Evolutionary conservation across 78 protist species (phyloP).

Genomic region (Emiliania huxleyi): DNA sequence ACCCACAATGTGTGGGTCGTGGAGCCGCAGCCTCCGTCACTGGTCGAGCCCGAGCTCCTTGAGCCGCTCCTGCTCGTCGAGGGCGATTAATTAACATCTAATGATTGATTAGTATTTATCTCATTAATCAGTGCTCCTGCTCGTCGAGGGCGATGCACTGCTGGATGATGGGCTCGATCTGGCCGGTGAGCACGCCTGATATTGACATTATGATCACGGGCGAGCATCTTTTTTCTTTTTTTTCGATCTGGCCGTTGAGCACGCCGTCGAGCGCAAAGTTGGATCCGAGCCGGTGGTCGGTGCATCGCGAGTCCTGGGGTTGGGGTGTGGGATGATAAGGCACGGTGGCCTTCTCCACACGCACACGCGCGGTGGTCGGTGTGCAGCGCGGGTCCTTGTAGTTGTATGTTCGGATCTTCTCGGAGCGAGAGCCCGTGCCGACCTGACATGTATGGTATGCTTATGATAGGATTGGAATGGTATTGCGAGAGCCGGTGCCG

Average conservation of each 20-base stretch:
- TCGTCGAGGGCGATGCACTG: background rate
- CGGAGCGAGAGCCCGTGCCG: conserved; percentile 48
- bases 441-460: no score
- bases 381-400: conserved; percentile 52
- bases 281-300: background rate
- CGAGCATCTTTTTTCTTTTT: no score
- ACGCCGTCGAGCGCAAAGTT: conserved; percentile 9
- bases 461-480: no score
- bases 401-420: conserved; percentile 59
- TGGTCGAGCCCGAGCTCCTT: background rate
- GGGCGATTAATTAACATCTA: background rate
- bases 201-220: no score
- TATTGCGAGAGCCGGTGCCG: no score
- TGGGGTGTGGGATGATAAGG: no score
- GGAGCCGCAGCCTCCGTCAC: no score
- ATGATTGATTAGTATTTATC: no score
- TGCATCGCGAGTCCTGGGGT: conserved; percentile 37
- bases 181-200: background rate
- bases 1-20: no score
- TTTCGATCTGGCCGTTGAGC: background rate
- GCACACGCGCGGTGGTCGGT: no score
- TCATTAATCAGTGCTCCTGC: no score
- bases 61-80: background rate
- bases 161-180: background rate
- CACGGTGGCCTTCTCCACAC: no score